Evolutionary conservation across 352 stramenopile species (phyloP), one percentile per base, ranked within the genome.

Genomic region (Phytopythium chamaehyphon): DNA sequence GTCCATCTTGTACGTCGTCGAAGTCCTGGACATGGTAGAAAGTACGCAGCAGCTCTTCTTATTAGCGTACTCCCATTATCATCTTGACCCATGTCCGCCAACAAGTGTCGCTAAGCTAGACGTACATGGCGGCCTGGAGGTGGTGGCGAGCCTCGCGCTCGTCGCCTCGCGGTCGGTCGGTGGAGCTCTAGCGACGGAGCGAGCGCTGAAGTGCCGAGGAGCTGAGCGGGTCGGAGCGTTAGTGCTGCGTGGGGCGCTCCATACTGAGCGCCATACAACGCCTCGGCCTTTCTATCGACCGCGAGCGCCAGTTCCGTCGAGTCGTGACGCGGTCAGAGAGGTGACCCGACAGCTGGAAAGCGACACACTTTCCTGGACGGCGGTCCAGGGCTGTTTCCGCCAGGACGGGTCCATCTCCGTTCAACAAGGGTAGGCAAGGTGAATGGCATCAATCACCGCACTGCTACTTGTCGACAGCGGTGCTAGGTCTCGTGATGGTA

Each of bases 1-100:
- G 64, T 92, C 81, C 57, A 90, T 84, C 53, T 85, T 87, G 61
- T 83, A 90, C 47, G 56, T 73, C 57, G 64, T 59, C 62, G 62
- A 79, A 51, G 39, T 60, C 26, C 36, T 23, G 26, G n/a, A n/a
- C n/a, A n/a, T n/a, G n/a, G n/a, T 15, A 21, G 38, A 28, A 11
- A 31, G 40, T 31, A 28, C 19, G 37, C 15, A 21, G 15, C 37
- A n/a, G 37, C 7, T 21, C 37, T 18, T 42, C 15, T 4, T 42
- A 4, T 0, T 21, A 12, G 37, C 37, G 18, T 18, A 22, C 6
- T 9, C 9, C 15, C 37, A 42, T n/a, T n/a, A n/a, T n/a, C n/a
- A n/a, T n/a, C n/a, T n/a, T n/a, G n/a, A n/a, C n/a, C n/a, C n/a
- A n/a, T n/a, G 10, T 16, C 35, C 16, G 16, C 10, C 35, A 39